A percentile compares a stretch with the other conserved stretches of the same genome.
Conservation (phyloP, 805 yeast species). For the Nakazawaea ishiwadae region DNA sequence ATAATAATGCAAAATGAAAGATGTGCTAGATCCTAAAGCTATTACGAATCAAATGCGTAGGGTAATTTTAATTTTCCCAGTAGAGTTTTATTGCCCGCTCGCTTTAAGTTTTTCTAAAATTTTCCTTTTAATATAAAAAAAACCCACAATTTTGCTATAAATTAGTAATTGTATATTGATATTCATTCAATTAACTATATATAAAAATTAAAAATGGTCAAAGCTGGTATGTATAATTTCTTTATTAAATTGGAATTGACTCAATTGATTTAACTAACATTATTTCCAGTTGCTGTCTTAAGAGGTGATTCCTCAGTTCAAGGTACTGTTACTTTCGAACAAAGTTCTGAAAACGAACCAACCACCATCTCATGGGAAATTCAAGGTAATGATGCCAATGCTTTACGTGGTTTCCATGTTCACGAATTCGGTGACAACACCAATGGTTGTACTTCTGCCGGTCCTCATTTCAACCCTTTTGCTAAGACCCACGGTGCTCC, state of each 20-base stretch:
- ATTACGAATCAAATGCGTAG: too few relatives aligned
- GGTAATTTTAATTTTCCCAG: too few relatives aligned
- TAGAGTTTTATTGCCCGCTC: too few relatives aligned
- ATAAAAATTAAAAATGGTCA: slow-evolving; percentile 40
- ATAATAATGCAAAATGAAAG: too few relatives aligned
- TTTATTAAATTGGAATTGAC: too few relatives aligned
- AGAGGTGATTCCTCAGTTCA: slow-evolving; percentile 91
- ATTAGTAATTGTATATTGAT: too few relatives aligned
- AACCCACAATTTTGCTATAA: neutral
- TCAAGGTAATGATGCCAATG: slow-evolving; percentile 82
- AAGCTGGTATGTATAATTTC: slow-evolving; percentile 49
- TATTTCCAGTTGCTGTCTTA: slow-evolving; percentile 95
- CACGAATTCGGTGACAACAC: slow-evolving; percentile 99
- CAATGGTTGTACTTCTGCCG: slow-evolving; percentile 98
- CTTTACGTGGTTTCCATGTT: slow-evolving; percentile 94
- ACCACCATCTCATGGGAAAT: slow-evolving; percentile 87
- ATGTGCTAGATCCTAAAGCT: too few relatives aligned
- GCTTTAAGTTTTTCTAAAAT: too few relatives aligned
- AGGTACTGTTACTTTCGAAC: slow-evolving; percentile 87
- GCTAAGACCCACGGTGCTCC: slow-evolving; percentile 91
- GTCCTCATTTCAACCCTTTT: slow-evolving; percentile 95
- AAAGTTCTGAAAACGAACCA: slow-evolving; percentile 71
- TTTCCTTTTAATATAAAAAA: too few relatives aligned
- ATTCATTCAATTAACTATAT: neutral
- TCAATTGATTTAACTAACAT: too few relatives aligned